Base-by-base conservation (phyloP, 495 filamentous ascomycete genomes). In the Trichoderma asperelloides region DNA sequence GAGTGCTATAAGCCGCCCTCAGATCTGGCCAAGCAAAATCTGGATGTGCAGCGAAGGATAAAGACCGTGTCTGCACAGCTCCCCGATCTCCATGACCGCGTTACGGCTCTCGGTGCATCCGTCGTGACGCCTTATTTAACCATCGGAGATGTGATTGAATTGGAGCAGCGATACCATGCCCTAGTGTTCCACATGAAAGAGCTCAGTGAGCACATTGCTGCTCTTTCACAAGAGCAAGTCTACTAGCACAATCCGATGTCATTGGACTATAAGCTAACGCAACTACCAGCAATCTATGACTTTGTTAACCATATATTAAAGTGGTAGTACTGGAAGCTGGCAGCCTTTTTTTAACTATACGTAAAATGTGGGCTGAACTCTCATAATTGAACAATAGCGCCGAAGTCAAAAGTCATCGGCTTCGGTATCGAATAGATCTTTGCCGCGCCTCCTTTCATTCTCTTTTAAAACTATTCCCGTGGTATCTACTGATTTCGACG, bases 381-480 rank as follows among this genome's bases (percentile, higher is more conserved):
- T 3, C 33, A 2, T 37, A 37, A 37, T n/a, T 51, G n/a, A 23
- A 21, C 4, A 51, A 21, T 21, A 3, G 6, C n/a, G n/a, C 5
- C 15, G 16, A 12, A 40, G 5, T 18, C 12, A 45, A 12, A 45
- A 55, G 49, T 11, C 70, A 82, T 63, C 80, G 83, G 30, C 91
- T 91, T 28, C 80, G 87, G 68, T 72, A 80, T 18, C 86, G 88
- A 74, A 82, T 94, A 51, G 88, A 89, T 70, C 77, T 80, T 49
- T 71, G 91, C 67, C 83, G 89, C 63, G 72, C 15, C 87, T 92
- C 71, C 74, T 94, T 37, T 75, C 79, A 30, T 74, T 78, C 23
- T 75, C 91, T 57, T 86, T 78, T 55, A 77, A 21, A 11, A 75
- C 69, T 74, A 82, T 68, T 82, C 91, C 60, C 90, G 96, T 73